phyloP scores from a whole-genome alignment of 176 grass and related monocot genomes.

The Pharus latifolius region DNA sequence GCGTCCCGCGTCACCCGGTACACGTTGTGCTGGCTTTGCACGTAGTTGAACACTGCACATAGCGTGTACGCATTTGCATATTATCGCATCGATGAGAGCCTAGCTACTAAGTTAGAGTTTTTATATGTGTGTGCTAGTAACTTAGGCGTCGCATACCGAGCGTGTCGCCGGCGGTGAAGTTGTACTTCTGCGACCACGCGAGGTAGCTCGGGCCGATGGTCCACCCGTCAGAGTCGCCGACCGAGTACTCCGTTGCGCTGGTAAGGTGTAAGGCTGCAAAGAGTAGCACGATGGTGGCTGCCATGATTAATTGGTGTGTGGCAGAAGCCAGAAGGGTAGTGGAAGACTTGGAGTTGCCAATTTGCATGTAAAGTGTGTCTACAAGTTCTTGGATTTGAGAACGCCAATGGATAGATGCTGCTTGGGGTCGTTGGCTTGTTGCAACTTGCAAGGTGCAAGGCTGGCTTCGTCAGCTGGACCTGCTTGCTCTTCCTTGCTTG shows the following conservation, averaged over 20 bases:
- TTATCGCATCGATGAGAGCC: too few relatives aligned
- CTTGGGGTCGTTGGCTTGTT: not conserved
- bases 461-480: too few relatives aligned
- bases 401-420: too few relatives aligned
- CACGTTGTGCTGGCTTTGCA: slow-evolving; percentile 59
- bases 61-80: not conserved
- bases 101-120: too few relatives aligned
- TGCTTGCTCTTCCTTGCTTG: too few relatives aligned
- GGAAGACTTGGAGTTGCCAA: too few relatives aligned
- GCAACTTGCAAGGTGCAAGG: too few relatives aligned
- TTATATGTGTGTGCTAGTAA: too few relatives aligned
- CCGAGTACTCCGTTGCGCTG: slow-evolving; percentile 37
- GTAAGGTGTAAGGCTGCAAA: not conserved
- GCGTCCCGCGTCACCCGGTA: slow-evolving; percentile 44
- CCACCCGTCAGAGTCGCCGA: slow-evolving; percentile 51
- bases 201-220: slow-evolving; percentile 50
- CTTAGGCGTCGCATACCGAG: slow-evolving; percentile 27
- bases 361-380: not conserved
- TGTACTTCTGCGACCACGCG: slow-evolving; percentile 60
- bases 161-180: slow-evolving; percentile 79
- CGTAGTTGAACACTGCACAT: slow-evolving; percentile 61
- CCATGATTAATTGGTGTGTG: slow-evolving; percentile 7
- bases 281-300: not conserved
- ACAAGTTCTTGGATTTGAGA: not conserved
- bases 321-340: not conserved